phyloP scores from a whole-genome alignment of 768 basidiomycete genomes.

The Tulasnella sp. region DNA sequence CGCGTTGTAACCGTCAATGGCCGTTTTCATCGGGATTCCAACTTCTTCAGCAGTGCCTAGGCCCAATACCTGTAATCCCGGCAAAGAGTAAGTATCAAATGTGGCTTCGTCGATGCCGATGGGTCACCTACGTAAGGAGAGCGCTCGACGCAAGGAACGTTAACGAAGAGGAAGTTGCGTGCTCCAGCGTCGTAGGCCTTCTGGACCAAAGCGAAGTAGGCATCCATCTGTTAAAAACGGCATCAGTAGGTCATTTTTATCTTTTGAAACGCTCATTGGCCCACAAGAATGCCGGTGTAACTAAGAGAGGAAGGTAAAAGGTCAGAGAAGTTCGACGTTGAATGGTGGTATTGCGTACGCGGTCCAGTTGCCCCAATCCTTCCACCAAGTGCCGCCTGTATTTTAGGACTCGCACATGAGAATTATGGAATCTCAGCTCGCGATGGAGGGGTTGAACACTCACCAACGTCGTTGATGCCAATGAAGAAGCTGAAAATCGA shows the following conservation, averaged over 20 bases:
- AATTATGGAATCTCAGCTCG: background rate
- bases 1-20: constrained; percentile 58
- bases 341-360: background rate
- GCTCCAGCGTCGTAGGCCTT: constrained; percentile 55
- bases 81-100: background rate
- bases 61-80: background rate
- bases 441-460: background rate
- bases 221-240: constrained; percentile 43
- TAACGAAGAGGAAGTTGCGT: constrained; percentile 65
- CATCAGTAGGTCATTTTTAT: constrained; percentile 22
- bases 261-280: constrained; percentile 38
- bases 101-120: too few relatives aligned
- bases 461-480: constrained; percentile 68
- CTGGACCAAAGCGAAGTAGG: constrained; percentile 52
- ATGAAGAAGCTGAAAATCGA: constrained; percentile 70
- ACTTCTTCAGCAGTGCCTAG: background rate
- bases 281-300: constrained; percentile 8
- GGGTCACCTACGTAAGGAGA: constrained; percentile 58
- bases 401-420: background rate
- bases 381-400: background rate
- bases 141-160: constrained; percentile 61
- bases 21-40: constrained; percentile 33
- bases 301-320: background rate
- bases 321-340: background rate
- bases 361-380: background rate